A percentile compares a stretch with the other conserved stretches of the same genome.
Conservation (phyloP, 2,329 filamentous ascomycete species). For the Sclerotinia glacialis region DNA sequence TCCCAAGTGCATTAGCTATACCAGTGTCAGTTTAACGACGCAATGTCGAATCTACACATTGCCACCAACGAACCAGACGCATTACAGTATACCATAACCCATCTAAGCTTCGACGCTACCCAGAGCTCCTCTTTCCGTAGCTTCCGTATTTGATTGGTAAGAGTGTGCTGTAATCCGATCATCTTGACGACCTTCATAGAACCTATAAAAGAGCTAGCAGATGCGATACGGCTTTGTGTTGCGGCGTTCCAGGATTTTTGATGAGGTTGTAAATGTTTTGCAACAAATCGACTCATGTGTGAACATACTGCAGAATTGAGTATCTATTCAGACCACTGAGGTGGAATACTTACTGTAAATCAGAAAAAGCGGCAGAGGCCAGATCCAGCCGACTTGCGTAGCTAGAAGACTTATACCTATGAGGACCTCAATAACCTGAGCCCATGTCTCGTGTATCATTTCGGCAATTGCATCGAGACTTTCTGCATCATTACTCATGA, state of each 20-base stretch:
- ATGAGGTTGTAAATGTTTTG: constrained; percentile 39
- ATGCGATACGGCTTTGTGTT: constrained; percentile 43
- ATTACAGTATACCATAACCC: constrained; percentile 45
- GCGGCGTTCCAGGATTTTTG: constrained; percentile 45
- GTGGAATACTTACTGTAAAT: constrained; percentile 42
- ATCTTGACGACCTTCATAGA: constrained; percentile 45
- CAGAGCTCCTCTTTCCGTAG: constrained; percentile 36
- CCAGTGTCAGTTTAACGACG: background rate
- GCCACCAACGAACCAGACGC: constrained; percentile 40
- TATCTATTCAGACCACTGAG: background rate
- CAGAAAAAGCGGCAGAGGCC: constrained; percentile 43
- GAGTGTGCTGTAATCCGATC: constrained; percentile 31
- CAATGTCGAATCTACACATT: constrained; percentile 22
- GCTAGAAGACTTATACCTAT: constrained; percentile 44
- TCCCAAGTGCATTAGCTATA: constrained; percentile 32
- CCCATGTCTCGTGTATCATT: constrained; percentile 47
- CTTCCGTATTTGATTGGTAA: constrained; percentile 15
- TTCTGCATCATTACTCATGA: constrained; percentile 45
- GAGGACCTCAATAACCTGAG: constrained; percentile 43
- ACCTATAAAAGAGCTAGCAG: constrained; percentile 40
- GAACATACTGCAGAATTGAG: constrained; percentile 42
- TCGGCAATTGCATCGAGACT: constrained; percentile 38
- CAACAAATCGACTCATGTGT: constrained; percentile 44
- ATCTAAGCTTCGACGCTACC: constrained; percentile 40
- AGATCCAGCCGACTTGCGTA: constrained; percentile 45